Conservation (phyloP, 768 basidiomycete genomes). For the Kwoniella heveanensis region DNA sequence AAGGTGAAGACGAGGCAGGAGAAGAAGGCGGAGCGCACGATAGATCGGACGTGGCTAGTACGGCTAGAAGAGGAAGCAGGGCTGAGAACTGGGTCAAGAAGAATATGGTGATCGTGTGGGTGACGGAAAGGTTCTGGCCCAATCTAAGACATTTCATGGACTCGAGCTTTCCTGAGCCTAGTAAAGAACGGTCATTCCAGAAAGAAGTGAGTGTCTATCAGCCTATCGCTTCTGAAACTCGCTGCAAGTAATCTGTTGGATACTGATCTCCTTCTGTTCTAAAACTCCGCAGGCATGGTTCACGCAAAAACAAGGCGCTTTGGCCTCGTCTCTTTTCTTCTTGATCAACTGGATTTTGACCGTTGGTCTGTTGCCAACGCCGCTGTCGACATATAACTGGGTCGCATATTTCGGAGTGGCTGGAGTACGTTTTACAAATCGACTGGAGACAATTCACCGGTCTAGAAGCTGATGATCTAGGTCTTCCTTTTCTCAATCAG, state of each 20-base stretch:
- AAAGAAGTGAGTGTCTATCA: slow-evolving; percentile 47
- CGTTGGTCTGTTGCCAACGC: slow-evolving; percentile 30
- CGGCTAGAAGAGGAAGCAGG: slow-evolving; percentile 31
- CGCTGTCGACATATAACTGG: slow-evolving; percentile 29
- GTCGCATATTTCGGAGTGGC: slow-evolving; percentile 38
- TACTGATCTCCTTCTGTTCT: too few species aligned
- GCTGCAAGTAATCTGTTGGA: neutral
- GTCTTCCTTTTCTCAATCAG: slow-evolving; percentile 13
- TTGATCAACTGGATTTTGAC: slow-evolving; percentile 51
- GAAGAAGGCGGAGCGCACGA: slow-evolving; percentile 13
- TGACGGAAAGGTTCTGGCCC: slow-evolving; percentile 43
- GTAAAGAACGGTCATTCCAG: slow-evolving; percentile 51
- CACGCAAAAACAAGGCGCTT: slow-evolving; percentile 40
- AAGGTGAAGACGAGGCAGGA: slow-evolving; percentile 8
- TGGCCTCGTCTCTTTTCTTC: slow-evolving; percentile 41
- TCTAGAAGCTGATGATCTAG: neutral
- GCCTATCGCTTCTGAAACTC: neutral
- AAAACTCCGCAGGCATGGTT: slow-evolving; percentile 53
- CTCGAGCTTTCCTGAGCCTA: slow-evolving; percentile 47
- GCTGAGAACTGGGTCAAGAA: slow-evolving; percentile 34
- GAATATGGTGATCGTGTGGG: slow-evolving; percentile 17
- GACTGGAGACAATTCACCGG: neutral
- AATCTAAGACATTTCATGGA: slow-evolving; percentile 51
- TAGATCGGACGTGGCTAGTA: slow-evolving; percentile 25
- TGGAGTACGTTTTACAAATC: slow-evolving; percentile 36